These are phyloP conservation scores for Lachancea nothofagi DNA, from an alignment of 805 yeast species.

Conservation along the genomic window DNA sequence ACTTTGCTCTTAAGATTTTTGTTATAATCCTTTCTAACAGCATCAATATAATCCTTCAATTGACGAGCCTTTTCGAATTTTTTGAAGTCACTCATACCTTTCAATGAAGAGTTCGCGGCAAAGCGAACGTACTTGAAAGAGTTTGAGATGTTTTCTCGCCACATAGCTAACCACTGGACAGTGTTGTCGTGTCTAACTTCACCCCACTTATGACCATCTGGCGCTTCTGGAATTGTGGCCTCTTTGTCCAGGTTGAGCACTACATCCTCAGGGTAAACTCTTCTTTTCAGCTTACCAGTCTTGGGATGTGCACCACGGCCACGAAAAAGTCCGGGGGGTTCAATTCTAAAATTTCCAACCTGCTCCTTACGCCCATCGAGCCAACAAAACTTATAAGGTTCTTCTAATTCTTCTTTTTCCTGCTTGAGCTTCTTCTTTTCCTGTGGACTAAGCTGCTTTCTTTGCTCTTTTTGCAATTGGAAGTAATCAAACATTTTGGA, in stretches of 20 bases:
- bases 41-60: constrained; percentile 63
- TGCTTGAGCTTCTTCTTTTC: constrained; percentile 69
- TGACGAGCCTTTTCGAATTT: constrained; percentile 93
- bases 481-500: constrained; percentile 64
- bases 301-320: constrained; percentile 98
- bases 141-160: constrained; percentile 89
- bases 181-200: constrained; percentile 82
- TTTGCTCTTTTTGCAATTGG: constrained; percentile 64
- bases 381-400: constrained; percentile 70
- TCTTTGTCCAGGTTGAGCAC: constrained; percentile 74
- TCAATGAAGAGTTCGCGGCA: constrained; percentile 84
- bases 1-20: constrained; percentile 61
- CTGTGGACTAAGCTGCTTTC: constrained; percentile 59
- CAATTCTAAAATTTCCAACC: constrained; percentile 89
- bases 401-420: constrained; percentile 73
- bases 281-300: constrained; percentile 82
- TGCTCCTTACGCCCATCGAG: constrained; percentile 86
- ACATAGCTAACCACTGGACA: constrained; percentile 94
- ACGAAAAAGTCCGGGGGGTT: constrained; percentile 93
- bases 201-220: constrained; percentile 87
- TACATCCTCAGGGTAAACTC: constrained; percentile 87
- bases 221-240: constrained; percentile 72
- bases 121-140: constrained; percentile 82
- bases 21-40: constrained; percentile 70
- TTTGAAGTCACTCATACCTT: constrained; percentile 85